Percentiles rank a stretch among this genome's conserved stretches.
Evolutionary conservation across 495 filamentous ascomycete species (phyloP).

Genomic region (Chaetomidium leptoderma): DNA sequence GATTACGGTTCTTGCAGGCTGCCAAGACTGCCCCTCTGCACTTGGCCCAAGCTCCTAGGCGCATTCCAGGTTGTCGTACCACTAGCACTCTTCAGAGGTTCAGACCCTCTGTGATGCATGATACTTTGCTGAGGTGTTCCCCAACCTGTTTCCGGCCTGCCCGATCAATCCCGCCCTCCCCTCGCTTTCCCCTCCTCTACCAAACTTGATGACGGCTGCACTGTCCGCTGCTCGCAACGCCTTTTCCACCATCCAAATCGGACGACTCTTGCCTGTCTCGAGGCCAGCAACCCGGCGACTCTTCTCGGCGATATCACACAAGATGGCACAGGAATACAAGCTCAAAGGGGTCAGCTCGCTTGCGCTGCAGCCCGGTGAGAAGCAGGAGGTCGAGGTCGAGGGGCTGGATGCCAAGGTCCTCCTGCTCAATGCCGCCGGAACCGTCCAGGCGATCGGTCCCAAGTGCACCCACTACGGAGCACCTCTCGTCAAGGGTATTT

Average conservation of each 20-base stretch:
- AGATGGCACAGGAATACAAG: constrained; percentile 70
- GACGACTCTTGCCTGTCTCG: neutral
- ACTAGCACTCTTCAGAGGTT: too few relatives aligned
- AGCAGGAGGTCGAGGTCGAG: constrained; percentile 84
- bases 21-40: too few relatives aligned
- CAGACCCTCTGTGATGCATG: neutral
- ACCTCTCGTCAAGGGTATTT: constrained; percentile 75
- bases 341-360: constrained; percentile 73
- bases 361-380: constrained; percentile 70
- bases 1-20: too few relatives aligned
- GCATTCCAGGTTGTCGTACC: too few relatives aligned
- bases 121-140: neutral
- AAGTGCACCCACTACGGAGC: constrained; percentile 93
- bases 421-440: constrained; percentile 68
- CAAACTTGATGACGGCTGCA: neutral
- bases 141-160: neutral
- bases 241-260: neutral
- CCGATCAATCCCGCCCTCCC: neutral
- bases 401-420: constrained; percentile 84
- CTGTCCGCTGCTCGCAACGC: neutral
- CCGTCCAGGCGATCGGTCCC: constrained; percentile 73
- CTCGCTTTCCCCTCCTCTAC: neutral
- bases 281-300: neutral
- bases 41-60: too few relatives aligned
- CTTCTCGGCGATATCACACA: constrained; percentile 2